Base-by-base conservation (phyloP, 352 stramenopile genomes). In the Phytophthora pisi region DNA sequence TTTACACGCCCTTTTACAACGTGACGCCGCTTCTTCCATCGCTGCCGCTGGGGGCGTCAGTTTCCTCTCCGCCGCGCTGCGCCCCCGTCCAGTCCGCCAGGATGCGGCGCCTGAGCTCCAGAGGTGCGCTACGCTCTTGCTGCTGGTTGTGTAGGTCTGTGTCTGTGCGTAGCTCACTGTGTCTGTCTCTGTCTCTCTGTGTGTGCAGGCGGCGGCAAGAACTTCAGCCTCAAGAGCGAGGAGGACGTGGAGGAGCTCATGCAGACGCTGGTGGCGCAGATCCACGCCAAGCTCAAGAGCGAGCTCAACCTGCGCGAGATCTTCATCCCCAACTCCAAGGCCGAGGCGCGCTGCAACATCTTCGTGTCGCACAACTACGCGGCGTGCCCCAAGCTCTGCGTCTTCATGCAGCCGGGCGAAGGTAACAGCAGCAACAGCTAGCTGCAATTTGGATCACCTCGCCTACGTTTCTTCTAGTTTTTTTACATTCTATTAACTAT, bases 281-380 rank as follows among this genome's bases (percentile, higher is more conserved):
- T 96, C 62, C 89, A 96, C 71, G 62, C 82, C 60, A 94, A 94
- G 57, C 79, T 96, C 60, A 93, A 93, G 71, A 92, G 86, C 47
- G 89, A 96, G 64, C 74, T 96, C 16, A 79, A 83, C 20, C 67
- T 96, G 58, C 82, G 84, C 64, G 89, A 96, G 71, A 91, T 93
- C 54, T 95, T 90, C 66, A 96, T 96, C 65, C 89, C 89, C 13
- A 95, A 93, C 70, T 90, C 86, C 60, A 94, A 93, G 62, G 89
- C 89, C 20, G 88, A 95, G 57, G 89, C 89, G 46, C 85, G 84
- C 34, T 95, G 89, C 73, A 95, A 87, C 65, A 89, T 96, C 74
- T 96, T 96, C 49, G 82, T 93, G 11, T 93, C 87, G 26, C 61
- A 78, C 50, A 93, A 94, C 64, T 95, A 94, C 64, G 83, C 85